Base-by-base conservation (phyloP, 2,329 filamentous ascomycete genomes). In the Fusarium nodosum region DNA sequence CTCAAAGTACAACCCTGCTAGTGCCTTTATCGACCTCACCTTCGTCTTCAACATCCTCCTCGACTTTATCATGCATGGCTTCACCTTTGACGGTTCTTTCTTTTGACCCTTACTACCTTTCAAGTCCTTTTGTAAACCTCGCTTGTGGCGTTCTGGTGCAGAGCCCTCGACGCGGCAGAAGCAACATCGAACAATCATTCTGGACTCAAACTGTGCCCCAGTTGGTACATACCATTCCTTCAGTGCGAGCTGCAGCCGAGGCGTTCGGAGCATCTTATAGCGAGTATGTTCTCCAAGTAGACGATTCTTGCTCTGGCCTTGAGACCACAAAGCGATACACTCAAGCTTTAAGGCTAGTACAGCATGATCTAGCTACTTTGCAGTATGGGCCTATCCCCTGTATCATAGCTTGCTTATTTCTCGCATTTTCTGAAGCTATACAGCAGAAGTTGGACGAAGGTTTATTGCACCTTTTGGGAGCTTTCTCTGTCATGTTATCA, bases 141-240 rank as follows among this genome's bases (percentile, higher is more conserved):
- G 61, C 56, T 1, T 72, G 70, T n/a, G 52, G n/a, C 0, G 59
- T 72, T 0, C 38, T 72, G 1, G 47, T 54, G 0, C 61, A 60
- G 16, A 64, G 70, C 3, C 71, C 71, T 0, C 70, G 68, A 2
- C 55, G 71, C 7, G 70, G 57, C 3, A 63, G 59, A 16, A 73
- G 62, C 15, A 24, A 48, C 1, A 5, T 60, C 1, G 71, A 73
- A 16, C 36, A 71, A 12, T 48, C 34, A 2, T 71, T 73, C 20
- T 73, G 71, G 71, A 71, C 70, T 3, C 57, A 46, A 5, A 38
- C 52, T 3, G 61, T 73, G 0, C 71, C 68, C 3, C 71, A 73
- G 13, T 11, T 73, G 4, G 57, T 61, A 1, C 70, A 68, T 7
- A 63, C 46, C 0, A 47, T 71, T 10, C 68, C 71, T 1, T 67